Percentiles rank a stretch among this genome's conserved stretches.
Conservation (phyloP, 1,284 basidiomycete species). For the Sporisorium exsertum region DNA sequence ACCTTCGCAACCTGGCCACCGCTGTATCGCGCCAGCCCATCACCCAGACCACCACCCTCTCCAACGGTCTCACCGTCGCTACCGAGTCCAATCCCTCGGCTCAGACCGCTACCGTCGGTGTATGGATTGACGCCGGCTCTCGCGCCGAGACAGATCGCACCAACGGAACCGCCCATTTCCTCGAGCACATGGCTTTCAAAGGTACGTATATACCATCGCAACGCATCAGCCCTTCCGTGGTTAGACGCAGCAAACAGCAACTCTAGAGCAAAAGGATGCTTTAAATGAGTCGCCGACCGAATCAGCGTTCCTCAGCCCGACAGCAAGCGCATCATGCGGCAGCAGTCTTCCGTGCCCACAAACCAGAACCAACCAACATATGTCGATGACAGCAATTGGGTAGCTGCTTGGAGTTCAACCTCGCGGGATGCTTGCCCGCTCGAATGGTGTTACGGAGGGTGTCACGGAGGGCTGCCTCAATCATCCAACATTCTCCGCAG, state of each 20-base stretch:
- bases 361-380: background rate
- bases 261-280: no score
- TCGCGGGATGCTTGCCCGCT: background rate
- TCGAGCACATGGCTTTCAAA: conserved; percentile 89
- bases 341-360: background rate
- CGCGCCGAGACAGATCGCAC: conserved; percentile 93
- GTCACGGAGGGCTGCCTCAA: background rate
- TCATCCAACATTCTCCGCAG: background rate
- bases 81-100: conserved; percentile 87
- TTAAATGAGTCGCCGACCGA: background rate
- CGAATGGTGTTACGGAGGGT: background rate
- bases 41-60: conserved; percentile 64
- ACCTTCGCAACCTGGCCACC: conserved; percentile 53
- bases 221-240: background rate
- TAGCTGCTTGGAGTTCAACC: no score
- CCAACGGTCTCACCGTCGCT: conserved; percentile 69
- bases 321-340: background rate
- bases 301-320: background rate
- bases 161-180: conserved; percentile 97
- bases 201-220: conserved; percentile 52
- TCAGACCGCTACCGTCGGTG: conserved; percentile 97
- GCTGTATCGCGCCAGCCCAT: conserved; percentile 57
- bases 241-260: background rate
- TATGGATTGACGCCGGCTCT: conserved; percentile 99
- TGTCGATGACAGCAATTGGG: background rate